Evolutionary conservation across 2,329 filamentous ascomycete species (phyloP).

Genomic region (Neoscytalidium dimidiatum): DNA sequence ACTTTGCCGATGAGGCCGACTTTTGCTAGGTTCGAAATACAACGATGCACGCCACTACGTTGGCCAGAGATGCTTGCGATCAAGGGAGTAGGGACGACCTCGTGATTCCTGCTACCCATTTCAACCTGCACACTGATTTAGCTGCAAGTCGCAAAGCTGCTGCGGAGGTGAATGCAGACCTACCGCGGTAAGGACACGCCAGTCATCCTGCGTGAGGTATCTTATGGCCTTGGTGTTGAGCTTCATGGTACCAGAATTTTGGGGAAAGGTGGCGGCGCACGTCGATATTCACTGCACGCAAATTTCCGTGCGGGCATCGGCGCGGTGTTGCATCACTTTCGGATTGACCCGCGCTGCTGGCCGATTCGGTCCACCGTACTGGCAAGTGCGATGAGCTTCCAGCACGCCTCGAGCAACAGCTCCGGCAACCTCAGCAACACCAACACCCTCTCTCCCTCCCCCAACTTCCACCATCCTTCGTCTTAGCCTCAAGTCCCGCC

Average conservation of each 20-base stretch:
- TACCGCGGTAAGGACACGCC: constrained; percentile 91
- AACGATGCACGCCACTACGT: constrained; percentile 72
- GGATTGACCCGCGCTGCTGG: background rate
- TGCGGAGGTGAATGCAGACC: constrained; percentile 24
- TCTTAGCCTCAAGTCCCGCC: constrained; percentile 2
- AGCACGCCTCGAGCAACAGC: constrained; percentile 20
- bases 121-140: constrained; percentile 68
- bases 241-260: constrained; percentile 67
- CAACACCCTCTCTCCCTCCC: constrained; percentile 6
- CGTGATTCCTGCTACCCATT: constrained; percentile 92
- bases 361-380: background rate
- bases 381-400: constrained; percentile 16
- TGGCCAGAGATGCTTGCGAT: constrained; percentile 84
- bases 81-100: constrained; percentile 87
- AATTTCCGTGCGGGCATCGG: background rate
- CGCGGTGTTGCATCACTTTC: constrained; percentile 16
- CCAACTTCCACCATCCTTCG: constrained; percentile 18
- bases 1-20: constrained; percentile 86
- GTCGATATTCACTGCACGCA: background rate
- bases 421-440: constrained; percentile 15
- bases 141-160: constrained; percentile 39
- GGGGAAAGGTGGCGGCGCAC: background rate
- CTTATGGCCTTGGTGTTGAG: constrained; percentile 92
- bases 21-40: constrained; percentile 90
- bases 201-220: constrained; percentile 90